phyloP scores from a whole-genome alignment of 2,329 filamentous ascomycete species.

The Cordyceps fumosorosea region DNA sequence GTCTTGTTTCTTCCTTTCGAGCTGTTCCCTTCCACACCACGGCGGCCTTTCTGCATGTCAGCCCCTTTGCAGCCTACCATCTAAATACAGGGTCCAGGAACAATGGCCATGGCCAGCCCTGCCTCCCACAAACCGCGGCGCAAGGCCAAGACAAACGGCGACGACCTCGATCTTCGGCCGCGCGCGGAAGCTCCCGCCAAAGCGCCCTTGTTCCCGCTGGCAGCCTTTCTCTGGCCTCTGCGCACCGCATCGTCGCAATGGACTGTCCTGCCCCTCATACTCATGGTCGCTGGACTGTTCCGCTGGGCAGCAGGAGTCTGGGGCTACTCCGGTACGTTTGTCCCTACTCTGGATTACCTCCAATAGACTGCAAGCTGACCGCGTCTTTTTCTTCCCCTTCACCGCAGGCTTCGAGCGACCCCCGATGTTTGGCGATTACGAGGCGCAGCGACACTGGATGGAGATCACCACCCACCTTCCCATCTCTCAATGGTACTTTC shows the following conservation, averaged over 20 bases:
- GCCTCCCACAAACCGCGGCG: constrained; percentile 55
- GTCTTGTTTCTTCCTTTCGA: background rate
- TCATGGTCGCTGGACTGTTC: constrained; percentile 89
- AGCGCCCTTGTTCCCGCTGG: constrained; percentile 77
- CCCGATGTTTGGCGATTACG: constrained; percentile 94
- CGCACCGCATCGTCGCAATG: constrained; percentile 82
- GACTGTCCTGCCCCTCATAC: constrained; percentile 78
- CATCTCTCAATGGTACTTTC: constrained; percentile 94
- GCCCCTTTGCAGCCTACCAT: background rate
- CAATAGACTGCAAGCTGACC: constrained; percentile 3
- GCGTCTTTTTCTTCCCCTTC: constrained; percentile 8
- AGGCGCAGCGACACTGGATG: constrained; percentile 99
- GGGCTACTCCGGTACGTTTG: constrained; percentile 76
- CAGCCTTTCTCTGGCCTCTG: constrained; percentile 90
- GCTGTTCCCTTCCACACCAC: background rate
- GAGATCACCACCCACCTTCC: constrained; percentile 87
- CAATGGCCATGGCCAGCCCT: constrained; percentile 42
- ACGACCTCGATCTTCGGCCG: constrained; percentile 26
- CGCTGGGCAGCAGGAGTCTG: constrained; percentile 88
- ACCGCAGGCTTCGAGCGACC: constrained; percentile 64
- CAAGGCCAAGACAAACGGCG: constrained; percentile 45
- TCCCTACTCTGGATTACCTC: background rate
- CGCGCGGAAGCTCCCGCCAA: constrained; percentile 41
- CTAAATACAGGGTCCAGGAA: background rate
- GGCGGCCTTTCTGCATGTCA: background rate